These are phyloP conservation scores for Chlamydomonas incerta DNA, from an alignment of 139 green algal genomes.

Conservation along the genomic window DNA sequence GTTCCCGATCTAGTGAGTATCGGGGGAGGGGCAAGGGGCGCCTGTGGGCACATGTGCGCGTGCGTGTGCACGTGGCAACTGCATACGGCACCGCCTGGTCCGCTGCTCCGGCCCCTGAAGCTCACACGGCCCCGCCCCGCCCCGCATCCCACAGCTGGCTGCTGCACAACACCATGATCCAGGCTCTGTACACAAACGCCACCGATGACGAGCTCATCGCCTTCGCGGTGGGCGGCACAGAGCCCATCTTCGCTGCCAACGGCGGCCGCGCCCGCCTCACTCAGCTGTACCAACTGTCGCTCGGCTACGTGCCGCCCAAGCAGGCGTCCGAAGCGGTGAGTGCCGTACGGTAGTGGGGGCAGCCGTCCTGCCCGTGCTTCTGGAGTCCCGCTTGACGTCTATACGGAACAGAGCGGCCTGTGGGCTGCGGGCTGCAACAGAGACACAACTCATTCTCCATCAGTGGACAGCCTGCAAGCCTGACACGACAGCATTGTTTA, in stretches of 20 bases:
- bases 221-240: not conserved
- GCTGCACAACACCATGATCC: not conserved
- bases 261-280: not conserved
- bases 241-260: not conserved
- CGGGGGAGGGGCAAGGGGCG: not conserved
- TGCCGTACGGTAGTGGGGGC: not conserved
- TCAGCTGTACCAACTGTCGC: not conserved
- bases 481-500: too few species aligned
- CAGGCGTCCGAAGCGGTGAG: not conserved
- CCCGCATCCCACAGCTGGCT: not conserved
- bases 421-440: too few species aligned
- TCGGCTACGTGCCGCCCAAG: not conserved
- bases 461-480: too few species aligned
- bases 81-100: too few species aligned
- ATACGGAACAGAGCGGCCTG: too few species aligned
- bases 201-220: not conserved
- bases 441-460: too few species aligned
- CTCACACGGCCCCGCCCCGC: too few species aligned
- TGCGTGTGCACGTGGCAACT: too few species aligned
- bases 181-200: not conserved
- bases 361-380: too few species aligned
- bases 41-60: too few species aligned
- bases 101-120: too few species aligned
- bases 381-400: too few species aligned
- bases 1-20: slow-evolving; percentile 3